phyloP scores from a whole-genome alignment of 2,329 filamentous ascomycete species.

The Pestalotiopsis sp. region DNA sequence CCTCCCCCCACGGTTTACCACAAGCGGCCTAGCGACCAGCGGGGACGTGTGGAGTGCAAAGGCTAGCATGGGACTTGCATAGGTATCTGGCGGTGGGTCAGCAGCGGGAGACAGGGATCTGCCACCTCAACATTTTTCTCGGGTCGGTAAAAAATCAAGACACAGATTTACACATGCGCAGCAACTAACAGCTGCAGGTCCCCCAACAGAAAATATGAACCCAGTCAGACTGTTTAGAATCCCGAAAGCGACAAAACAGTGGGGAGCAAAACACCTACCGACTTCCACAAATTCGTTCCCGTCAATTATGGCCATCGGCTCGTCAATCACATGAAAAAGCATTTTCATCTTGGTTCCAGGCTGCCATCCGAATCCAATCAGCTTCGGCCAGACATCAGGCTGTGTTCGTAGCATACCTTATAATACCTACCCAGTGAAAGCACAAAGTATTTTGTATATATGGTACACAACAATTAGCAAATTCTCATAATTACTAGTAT shows the following conservation, averaged over 20 bases:
- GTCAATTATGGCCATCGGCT: too few relatives aligned
- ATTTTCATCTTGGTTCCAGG: too few relatives aligned
- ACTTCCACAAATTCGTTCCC: not conserved
- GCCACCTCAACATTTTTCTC: slow-evolving; percentile 10
- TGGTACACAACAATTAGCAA: too few relatives aligned
- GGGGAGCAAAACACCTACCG: not conserved
- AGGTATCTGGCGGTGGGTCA: not conserved
- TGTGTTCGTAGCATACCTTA: too few relatives aligned
- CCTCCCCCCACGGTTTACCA: too few relatives aligned
- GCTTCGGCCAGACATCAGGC: too few relatives aligned
- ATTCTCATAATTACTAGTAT: too few relatives aligned
- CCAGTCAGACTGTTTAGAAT: not conserved
- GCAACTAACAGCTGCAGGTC: not conserved
- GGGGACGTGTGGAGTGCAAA: not conserved
- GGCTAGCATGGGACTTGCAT: not conserved
- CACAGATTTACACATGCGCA: not conserved
- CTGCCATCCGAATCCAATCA: too few relatives aligned
- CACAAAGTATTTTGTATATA: too few relatives aligned
- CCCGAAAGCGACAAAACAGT: not conserved
- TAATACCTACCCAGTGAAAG: too few relatives aligned
- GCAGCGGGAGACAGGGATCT: slow-evolving; percentile 4
- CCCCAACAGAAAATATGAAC: slow-evolving; percentile 11
- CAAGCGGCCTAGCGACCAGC: not conserved
- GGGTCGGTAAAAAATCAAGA: not conserved
- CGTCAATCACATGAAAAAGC: too few relatives aligned